Evolutionary conservation across 2,329 filamentous ascomycete species (phyloP).

Genomic region (Pseudogymnoascus destructans): DNA sequence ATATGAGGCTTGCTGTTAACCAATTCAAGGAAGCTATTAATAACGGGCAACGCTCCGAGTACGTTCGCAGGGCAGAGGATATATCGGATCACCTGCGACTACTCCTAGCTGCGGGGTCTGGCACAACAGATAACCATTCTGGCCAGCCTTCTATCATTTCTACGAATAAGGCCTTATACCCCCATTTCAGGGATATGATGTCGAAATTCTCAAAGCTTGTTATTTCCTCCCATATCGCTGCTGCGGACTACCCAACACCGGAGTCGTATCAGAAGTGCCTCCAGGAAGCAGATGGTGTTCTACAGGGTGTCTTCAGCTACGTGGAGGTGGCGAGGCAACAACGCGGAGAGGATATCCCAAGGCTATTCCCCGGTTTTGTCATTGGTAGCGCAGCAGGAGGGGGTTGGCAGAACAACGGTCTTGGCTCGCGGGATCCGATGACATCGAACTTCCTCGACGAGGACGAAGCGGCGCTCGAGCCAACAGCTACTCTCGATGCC

Average conservation of each 20-base stretch:
- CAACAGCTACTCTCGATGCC: constrained; percentile 59
- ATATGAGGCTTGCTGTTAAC: constrained; percentile 85
- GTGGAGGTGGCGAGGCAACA: constrained; percentile 92
- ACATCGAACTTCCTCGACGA: constrained; percentile 80
- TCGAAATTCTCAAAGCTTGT: constrained; percentile 99
- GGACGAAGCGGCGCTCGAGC: constrained; percentile 58
- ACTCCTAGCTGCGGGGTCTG: constrained; percentile 86
- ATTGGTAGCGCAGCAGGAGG: constrained; percentile 72
- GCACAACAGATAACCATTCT: constrained; percentile 96
- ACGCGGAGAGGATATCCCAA: constrained; percentile 80
- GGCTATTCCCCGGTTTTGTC: constrained; percentile 88
- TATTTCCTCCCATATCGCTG: constrained; percentile 92
- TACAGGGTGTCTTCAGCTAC: constrained; percentile 89
- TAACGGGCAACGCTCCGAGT: constrained; percentile 72
- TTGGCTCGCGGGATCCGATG: constrained; percentile 53
- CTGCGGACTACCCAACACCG: constrained; percentile 85
- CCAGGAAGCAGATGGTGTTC: constrained; percentile 91
- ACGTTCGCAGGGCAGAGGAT: constrained; percentile 88
- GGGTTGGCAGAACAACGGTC: constrained; percentile 68
- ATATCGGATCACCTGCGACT: constrained; percentile 93
- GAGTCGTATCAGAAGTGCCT: constrained; percentile 92
- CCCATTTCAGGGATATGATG: constrained; percentile 98
- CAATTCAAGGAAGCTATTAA: constrained; percentile 83
- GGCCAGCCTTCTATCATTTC: constrained; percentile 99
- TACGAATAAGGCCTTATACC: constrained; percentile 91